Evolutionary conservation across 2,329 filamentous ascomycete genomes (phyloP).

Genomic region (Nannizziopsis arthrosporioides): DNA sequence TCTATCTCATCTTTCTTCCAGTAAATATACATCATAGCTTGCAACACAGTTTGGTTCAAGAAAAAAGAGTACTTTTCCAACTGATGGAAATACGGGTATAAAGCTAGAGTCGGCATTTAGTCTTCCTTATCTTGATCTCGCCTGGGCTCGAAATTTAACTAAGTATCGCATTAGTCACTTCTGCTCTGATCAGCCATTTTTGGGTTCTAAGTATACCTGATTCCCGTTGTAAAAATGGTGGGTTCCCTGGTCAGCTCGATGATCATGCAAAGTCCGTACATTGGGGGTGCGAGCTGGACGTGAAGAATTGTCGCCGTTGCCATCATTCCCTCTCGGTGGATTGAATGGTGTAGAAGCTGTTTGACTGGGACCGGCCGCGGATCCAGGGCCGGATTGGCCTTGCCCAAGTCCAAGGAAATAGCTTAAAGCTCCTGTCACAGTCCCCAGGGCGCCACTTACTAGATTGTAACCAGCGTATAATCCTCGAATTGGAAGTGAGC

Average conservation of each 20-base stretch:
- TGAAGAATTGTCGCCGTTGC: slow-evolving; percentile 17
- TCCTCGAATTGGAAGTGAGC: slow-evolving; percentile 33
- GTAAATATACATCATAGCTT: too few species aligned
- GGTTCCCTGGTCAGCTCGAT: slow-evolving; percentile 44
- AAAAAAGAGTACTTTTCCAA: too few species aligned
- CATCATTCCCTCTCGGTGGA: slow-evolving; percentile 7
- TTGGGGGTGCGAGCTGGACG: slow-evolving; percentile 19
- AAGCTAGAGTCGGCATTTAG: background rate
- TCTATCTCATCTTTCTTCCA: too few species aligned
- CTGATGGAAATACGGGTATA: background rate
- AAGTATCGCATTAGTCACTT: slow-evolving; percentile 6
- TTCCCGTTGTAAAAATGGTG: slow-evolving; percentile 86
- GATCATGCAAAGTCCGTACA: slow-evolving; percentile 44
- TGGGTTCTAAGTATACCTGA: slow-evolving; percentile 48
- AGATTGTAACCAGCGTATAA: slow-evolving; percentile 32
- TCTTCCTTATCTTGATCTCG: slow-evolving; percentile 45
- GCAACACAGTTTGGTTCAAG: too few species aligned
- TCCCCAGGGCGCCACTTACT: slow-evolving; percentile 33
- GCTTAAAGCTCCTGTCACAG: slow-evolving; percentile 34
- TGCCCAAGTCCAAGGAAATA: slow-evolving; percentile 34
- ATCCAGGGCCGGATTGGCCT: slow-evolving; percentile 11
- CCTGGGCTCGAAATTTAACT: slow-evolving; percentile 59
- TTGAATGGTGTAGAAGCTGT: background rate
- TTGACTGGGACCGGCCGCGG: slow-evolving; percentile 4
- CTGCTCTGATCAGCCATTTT: slow-evolving; percentile 4